Base-by-base conservation (phyloP, 352 stramenopile species). In the Pythium aquatile region DNA sequence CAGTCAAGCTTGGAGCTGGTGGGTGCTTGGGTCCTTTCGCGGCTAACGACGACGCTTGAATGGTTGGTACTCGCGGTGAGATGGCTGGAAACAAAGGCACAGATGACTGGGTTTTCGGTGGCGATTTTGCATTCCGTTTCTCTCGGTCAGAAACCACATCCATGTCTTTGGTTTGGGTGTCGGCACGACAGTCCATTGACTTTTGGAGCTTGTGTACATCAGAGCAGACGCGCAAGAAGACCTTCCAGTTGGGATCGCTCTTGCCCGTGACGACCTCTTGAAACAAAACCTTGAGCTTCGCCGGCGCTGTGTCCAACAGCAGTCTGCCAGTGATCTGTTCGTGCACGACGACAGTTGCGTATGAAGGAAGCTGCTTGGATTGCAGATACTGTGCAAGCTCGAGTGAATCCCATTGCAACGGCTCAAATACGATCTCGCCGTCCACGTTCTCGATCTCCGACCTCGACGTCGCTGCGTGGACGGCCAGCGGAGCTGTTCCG, bases 321-420 rank as follows among this genome's bases (percentile, higher is more conserved):
- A 72, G 52, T 57, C 83, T 85, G 11, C 81, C 79, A 20, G 79
- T 83, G 30, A 90, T 90, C 58, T 90, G 81, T 40, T 88, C 74
- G 44, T 66, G 70, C 30, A 90, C 72, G 17, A 87, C 69, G 13
- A 80, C 57, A 28, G 88, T 72, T 9, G 81, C 81, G 54, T 76
- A 88, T 37, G 53, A 69, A 9, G 65, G 72, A 20, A 90, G 76
- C 53, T 80, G 65, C 14, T 76, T 73, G 11, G 68, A 60, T 56
- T 87, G 76, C 5, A 90, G 54, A 58, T 80, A 77, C 49, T 88
- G 81, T 33, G 79, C 81, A 2, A 90, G 71, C 54, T 90, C 81
- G 3, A 90, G 61, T 5, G 76, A 62, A 28, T 90, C 79, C 79
- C 81, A 90, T 58, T 80, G 76, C 37, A 66, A 54, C 13, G 81